Evolutionary conservation across 108 stramenopile species (phyloP), one percentile per base, ranked within the genome.

Genomic region (Asterionellopsis glacialis): DNA sequence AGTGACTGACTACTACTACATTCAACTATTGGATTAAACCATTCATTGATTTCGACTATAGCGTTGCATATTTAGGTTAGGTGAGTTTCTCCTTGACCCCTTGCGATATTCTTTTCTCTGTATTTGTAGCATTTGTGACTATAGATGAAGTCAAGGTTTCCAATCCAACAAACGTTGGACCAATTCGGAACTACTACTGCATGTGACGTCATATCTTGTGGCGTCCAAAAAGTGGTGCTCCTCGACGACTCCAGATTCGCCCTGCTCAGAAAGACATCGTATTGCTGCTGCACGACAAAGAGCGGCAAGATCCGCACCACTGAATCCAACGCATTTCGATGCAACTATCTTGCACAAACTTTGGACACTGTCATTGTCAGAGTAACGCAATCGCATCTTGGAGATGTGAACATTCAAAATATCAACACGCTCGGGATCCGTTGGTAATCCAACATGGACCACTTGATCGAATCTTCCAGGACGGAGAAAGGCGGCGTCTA

Each of bases 221-320:
- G 82, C 80, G 14, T 76, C 59, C 25, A 57, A 27, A 61, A 83
- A 87, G 51, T 87, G 82, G 1, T 22, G 19, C 44, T 73, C 52
- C 49, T 69, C 54, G 25, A 68, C 23, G 11, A 56, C 55, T 48
- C 72, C 75, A 41, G 40, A 42, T 51, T 51, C 42, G 4, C 26
- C 56, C 13, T 61, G 41, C 11, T 77, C 81, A 9, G 56, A 55
- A 9, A 91, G 66, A 14, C 80, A 77, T 28, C 79, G 68, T 22
- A 92, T 67, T 15, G 87, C 79, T 24, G 91, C 91, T 63, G 81
- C 72, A 47, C 82, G 76, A 64, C 84, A 88, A n/a, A 88, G 73
- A 22, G 91, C 85, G 14, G 80, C 85, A 45, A 92, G 71, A 75
- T 92, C 91, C 24, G 91, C 91, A 18, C 91, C 91, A 65, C 91